Evolutionary conservation across 1,284 basidiomycete genomes (phyloP).

Genomic region (Ustilago tritici): DNA sequence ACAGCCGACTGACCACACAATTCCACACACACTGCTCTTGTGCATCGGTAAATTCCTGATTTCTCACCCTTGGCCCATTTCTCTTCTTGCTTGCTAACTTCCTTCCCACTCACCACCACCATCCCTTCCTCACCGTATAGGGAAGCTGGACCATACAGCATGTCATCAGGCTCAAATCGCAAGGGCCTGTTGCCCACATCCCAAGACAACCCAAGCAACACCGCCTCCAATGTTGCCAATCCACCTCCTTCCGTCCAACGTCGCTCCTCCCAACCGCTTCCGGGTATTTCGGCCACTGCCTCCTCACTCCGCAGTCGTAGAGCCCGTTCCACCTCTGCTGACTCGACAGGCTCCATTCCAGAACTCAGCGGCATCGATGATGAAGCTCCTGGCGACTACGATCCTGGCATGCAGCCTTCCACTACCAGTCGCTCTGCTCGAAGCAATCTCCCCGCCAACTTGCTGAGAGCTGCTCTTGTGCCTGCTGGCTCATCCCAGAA

Average conservation of each 20-base stretch:
- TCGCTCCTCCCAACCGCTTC: conserved; percentile 56
- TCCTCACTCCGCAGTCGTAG: conserved; percentile 62
- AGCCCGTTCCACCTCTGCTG: conserved; percentile 34
- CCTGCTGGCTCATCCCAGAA: conserved; percentile 19
- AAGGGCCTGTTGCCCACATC: conserved; percentile 55
- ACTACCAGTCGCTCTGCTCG: conserved; percentile 25
- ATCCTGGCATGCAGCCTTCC: conserved; percentile 41
- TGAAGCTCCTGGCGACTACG: conserved; percentile 58
- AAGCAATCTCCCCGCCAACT: conserved; percentile 11
- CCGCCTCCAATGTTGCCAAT: conserved; percentile 4
- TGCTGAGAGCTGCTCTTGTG: conserved; percentile 32
- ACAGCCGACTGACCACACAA: neutral
- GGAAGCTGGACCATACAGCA: neutral
- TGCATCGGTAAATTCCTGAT: neutral
- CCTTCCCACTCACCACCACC: conserved; percentile 2
- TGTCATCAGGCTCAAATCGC: conserved; percentile 42
- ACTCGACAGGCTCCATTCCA: conserved; percentile 22
- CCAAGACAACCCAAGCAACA: conserved; percentile 20
- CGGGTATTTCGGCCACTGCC: conserved; percentile 65
- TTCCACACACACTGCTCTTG: neutral
- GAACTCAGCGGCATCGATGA: conserved; percentile 43
- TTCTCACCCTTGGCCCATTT: conserved; percentile 1
- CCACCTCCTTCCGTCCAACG: conserved; percentile 41
- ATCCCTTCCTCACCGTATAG: neutral
- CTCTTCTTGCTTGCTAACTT: neutral